Percentiles rank a stretch among this genome's conserved stretches.
Evolutionary conservation across 129 eudicot species (phyloP).

Genomic region (Escallonia herrerae): DNA sequence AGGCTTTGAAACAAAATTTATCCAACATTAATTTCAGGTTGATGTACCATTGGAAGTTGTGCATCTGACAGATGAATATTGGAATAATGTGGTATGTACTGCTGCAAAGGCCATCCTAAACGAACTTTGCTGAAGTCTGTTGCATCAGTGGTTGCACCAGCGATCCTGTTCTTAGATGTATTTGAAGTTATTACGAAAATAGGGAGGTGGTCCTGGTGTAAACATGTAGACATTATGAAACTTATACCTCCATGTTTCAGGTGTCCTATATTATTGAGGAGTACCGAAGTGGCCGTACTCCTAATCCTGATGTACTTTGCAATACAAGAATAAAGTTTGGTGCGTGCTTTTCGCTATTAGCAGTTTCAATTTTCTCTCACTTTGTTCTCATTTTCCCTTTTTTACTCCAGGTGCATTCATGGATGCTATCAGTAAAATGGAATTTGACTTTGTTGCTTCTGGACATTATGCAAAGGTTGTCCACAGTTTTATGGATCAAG

Average conservation of each 20-base stretch:
- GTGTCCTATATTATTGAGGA: constrained; percentile 81
- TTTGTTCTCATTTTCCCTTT: not conserved
- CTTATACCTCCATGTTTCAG: constrained; percentile 30
- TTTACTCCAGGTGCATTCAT: constrained; percentile 68
- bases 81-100: constrained; percentile 81
- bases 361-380: constrained; percentile 9
- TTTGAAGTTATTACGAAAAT: too few species aligned
- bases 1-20: constrained; percentile 6
- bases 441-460: constrained; percentile 83
- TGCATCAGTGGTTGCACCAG: too few species aligned
- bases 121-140: too few species aligned
- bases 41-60: constrained; percentile 90
- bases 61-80: constrained; percentile 92
- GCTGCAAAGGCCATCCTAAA: not conserved
- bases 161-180: too few species aligned
- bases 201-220: too few species aligned
- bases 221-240: not conserved
- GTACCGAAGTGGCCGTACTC: constrained; percentile 89
- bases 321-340: constrained; percentile 98
- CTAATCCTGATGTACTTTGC: constrained; percentile 99
- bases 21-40: constrained; percentile 47
- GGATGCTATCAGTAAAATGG: constrained; percentile 81
- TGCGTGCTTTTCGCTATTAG: constrained; percentile 25
- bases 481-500: constrained; percentile 36
- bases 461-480: constrained; percentile 94